Evolutionary conservation across 352 stramenopile genomes (phyloP), one percentile per base, ranked within the genome.

Genomic region (Nothophytophthora sp.): DNA sequence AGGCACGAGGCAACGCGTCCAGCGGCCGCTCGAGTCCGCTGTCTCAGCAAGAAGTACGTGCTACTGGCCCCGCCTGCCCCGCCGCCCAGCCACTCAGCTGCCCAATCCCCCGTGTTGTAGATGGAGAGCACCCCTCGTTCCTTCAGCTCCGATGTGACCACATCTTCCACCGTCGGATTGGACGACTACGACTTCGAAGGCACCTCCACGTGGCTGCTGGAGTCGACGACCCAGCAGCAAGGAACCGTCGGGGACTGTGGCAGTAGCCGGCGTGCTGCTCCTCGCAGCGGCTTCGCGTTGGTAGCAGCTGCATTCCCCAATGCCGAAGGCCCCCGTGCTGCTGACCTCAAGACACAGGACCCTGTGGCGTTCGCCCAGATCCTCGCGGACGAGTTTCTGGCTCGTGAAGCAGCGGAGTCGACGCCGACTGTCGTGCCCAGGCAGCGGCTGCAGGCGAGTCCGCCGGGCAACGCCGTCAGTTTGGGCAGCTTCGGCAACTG

Each of bases 371-470:
- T 65, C 20, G 60, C 60, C 2, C 55, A 70, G 9, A 7, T 69
- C 11, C 16, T 70, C 23, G 60, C 60, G 0, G 55, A 70, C 28
- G 48, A 65, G 47, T 70, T 70, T 44, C 55, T 70, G 23, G 60
- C 60, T 10, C 35, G 44, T 1, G 60, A 60, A 34, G 28, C 34
- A 4, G 15, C 32, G 22, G 20, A 32, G 61, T n/a, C 25, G 23
- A 15, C 44, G 23, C 19, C 37, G 1, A 9, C 27, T 18, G 25
- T 46, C 16, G 23, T 35, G 22, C 30, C 25, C 28, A 56, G 39
- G 22, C 29, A 20, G 10, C 51, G 40, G 28, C 43, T 56, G 37
- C 24, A 48, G 25, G 20, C 33, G 33, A 45, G 44, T 20, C 50
- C 50, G 27, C 51, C 55, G 29, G 52, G 44, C 11, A 39, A 34